Base-by-base conservation (phyloP, 805 yeast genomes). In the Cyberlindnera saturnus region DNA sequence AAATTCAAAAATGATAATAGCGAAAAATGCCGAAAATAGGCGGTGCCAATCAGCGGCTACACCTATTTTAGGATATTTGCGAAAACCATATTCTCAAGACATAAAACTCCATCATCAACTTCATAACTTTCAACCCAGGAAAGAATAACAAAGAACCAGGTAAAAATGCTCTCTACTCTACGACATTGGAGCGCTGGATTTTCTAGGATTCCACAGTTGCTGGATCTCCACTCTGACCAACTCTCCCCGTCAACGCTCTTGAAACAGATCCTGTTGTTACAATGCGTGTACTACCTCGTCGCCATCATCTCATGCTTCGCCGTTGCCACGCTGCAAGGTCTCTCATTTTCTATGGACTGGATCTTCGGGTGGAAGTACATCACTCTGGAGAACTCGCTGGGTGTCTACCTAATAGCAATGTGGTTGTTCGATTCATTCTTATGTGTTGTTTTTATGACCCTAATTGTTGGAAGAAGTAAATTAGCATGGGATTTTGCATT, bases 401-500 rank as follows among this genome's bases (percentile, higher is more conserved):
- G 98, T 2, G 67, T 89, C 59, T 79, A 86, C 0, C 64, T 91
- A 35, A 75, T 82, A 31, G 61, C 77, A 7, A 62, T 90, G 44
- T 91, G 98, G 98, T 67, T 91, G 14, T 62, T 88, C 39, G 95
- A 86, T 60, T 73, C 96, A 0, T 70, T 93, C 36, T 67, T 93
- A 34, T 83, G 95, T 52, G 96, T 89, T 1, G 62, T 87, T 10
- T 88, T 87, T 58, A 80, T 91, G 57, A 87, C 95, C 1, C 64
- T 90, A 2, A 80, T 91, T 23, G 96, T 91, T 11, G 96, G 98
- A 0, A 71, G 98, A 44, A 85, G 96, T 34, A 93, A 91, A 61
- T 67, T 91, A 39, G 98, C 97, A 0, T 85, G 96, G 85, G 99
- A 91, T 64, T 91, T 93, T 67, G 96, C 96, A 10, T 59, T 91